Evolutionary conservation across 1,139 yeast genomes (phyloP).

Genomic region (Eremothecium coryli): DNA sequence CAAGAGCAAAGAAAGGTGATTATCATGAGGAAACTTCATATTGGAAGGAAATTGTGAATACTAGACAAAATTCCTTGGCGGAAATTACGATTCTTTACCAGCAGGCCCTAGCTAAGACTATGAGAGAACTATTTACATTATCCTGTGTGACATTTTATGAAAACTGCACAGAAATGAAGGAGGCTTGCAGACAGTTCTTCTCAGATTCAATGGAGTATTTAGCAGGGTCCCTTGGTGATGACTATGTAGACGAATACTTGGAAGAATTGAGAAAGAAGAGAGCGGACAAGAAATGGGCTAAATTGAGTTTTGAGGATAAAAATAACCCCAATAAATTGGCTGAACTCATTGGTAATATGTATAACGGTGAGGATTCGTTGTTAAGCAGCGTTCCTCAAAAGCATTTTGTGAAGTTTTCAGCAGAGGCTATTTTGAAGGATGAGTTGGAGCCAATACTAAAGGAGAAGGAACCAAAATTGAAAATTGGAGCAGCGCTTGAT

Average conservation of each 20-base stretch:
- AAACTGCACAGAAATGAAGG: slow-evolving; percentile 20
- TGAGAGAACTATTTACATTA: slow-evolving; percentile 20
- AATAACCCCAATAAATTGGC: slow-evolving; percentile 20
- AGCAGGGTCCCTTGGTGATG: slow-evolving; percentile 10
- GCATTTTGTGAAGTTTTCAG: slow-evolving; percentile 6
- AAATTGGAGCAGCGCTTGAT: slow-evolving; percentile 12
- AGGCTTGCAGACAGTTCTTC: slow-evolving; percentile 16
- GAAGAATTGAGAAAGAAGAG: slow-evolving; percentile 21
- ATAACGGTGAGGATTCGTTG: slow-evolving; percentile 24
- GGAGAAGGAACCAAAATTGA: slow-evolving; percentile 8
- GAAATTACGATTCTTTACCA: slow-evolving; percentile 19
- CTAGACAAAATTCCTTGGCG: slow-evolving; percentile 18
- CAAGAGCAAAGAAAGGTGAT: slow-evolving; percentile 20
- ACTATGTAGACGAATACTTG: slow-evolving; percentile 17
- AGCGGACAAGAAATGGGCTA: slow-evolving; percentile 22
- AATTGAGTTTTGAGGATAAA: slow-evolving; percentile 19
- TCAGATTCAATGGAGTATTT: slow-evolving; percentile 17
- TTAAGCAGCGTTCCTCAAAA: slow-evolving; percentile 20
- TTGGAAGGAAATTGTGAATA: slow-evolving; percentile 18
- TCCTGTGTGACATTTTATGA: slow-evolving; percentile 21
- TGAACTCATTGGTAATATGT: slow-evolving; percentile 22
- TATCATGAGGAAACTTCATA: slow-evolving; percentile 21
- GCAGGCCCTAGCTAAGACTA: slow-evolving; percentile 18
- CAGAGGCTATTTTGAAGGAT: slow-evolving; percentile 7
- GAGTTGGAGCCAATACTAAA: slow-evolving; percentile 7